Conservation (phyloP, 805 yeast species). For the Cyberlindnera misumaiensis region DNA sequence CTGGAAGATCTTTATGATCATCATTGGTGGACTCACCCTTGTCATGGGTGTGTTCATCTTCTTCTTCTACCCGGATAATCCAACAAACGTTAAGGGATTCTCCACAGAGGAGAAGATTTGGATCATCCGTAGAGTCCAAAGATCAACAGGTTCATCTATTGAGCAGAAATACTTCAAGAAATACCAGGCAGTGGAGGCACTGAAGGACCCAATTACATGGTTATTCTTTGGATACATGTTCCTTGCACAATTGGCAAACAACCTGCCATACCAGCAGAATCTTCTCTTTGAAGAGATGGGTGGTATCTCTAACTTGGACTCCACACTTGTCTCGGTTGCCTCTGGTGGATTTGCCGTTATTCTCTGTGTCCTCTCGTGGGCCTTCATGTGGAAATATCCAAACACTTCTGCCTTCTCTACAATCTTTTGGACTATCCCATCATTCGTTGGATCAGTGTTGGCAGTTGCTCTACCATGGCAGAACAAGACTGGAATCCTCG, state of each 20-base stretch:
- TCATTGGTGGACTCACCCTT: conserved; percentile 50
- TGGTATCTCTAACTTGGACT: conserved; percentile 34
- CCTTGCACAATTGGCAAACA: conserved; percentile 44
- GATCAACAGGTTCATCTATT: conserved; percentile 31
- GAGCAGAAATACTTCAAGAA: conserved; percentile 39
- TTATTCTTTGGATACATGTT: conserved; percentile 26
- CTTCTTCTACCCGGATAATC: conserved; percentile 49
- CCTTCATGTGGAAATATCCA: conserved; percentile 26
- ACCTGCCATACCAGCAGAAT: conserved; percentile 46
- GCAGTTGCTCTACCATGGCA: conserved; percentile 39
- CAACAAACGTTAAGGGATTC: conserved; percentile 43
- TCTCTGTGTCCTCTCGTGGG: conserved; percentile 33
- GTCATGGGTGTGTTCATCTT: conserved; percentile 28
- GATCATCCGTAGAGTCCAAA: conserved; percentile 38
- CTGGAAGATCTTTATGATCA: conserved; percentile 52
- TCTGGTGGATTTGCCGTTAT: conserved; percentile 42
- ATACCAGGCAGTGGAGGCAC: conserved; percentile 35
- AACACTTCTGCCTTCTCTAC: conserved; percentile 34
- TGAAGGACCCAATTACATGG: conserved; percentile 39
- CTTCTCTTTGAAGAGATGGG: conserved; percentile 41
- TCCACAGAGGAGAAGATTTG: conserved; percentile 43
- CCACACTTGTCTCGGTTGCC: conserved; percentile 49
- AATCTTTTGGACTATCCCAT: conserved; percentile 34
- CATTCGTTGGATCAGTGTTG: conserved; percentile 39
- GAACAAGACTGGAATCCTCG: conserved; percentile 39